These are phyloP conservation scores for Saturnispora sekii DNA, from an alignment of 805 yeast genomes.

Conservation along the genomic window DNA sequence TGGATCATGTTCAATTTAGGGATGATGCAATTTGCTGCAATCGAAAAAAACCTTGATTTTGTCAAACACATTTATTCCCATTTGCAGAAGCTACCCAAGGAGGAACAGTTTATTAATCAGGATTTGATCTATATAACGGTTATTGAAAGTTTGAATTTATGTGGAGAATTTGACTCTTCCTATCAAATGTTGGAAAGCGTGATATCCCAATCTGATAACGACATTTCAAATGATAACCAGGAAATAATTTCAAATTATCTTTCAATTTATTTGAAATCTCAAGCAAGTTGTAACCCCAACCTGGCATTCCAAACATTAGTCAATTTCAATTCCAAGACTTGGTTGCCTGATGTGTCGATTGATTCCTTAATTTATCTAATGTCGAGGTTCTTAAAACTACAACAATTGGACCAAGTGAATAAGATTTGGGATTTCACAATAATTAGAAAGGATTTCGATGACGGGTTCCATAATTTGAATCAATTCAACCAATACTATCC, in stretches of 20 bases:
- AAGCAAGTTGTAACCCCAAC: slow-evolving; percentile 19
- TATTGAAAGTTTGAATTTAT: slow-evolving; percentile 42
- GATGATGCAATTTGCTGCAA: slow-evolving; percentile 31
- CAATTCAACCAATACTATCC: slow-evolving; percentile 12
- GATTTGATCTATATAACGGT: slow-evolving; percentile 41
- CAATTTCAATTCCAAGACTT: slow-evolving; percentile 22
- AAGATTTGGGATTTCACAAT: slow-evolving; percentile 26
- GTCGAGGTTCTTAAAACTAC: slow-evolving; percentile 16
- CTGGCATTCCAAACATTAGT: slow-evolving; percentile 20
- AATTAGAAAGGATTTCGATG: slow-evolving; percentile 26
- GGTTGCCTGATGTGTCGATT: slow-evolving; percentile 29
- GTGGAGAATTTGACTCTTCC: slow-evolving; percentile 41
- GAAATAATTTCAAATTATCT: slow-evolving; percentile 16
- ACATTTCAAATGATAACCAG: slow-evolving; percentile 8
- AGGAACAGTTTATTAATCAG: slow-evolving; percentile 24
- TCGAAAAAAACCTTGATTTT: slow-evolving; percentile 28
- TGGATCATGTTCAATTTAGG: slow-evolving; percentile 28
- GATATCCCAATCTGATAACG: slow-evolving; percentile 23
- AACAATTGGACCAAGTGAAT: slow-evolving; percentile 18
- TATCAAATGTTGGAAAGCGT: slow-evolving; percentile 49
- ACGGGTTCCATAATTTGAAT: slow-evolving; percentile 3
- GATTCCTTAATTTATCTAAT: slow-evolving; percentile 20
- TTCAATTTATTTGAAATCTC: slow-evolving; percentile 22
- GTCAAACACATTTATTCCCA: slow-evolving; percentile 29
- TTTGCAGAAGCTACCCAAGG: not conserved